Evolutionary conservation across 768 basidiomycete species (phyloP).

Genomic region (Steccherinum ochraceum): DNA sequence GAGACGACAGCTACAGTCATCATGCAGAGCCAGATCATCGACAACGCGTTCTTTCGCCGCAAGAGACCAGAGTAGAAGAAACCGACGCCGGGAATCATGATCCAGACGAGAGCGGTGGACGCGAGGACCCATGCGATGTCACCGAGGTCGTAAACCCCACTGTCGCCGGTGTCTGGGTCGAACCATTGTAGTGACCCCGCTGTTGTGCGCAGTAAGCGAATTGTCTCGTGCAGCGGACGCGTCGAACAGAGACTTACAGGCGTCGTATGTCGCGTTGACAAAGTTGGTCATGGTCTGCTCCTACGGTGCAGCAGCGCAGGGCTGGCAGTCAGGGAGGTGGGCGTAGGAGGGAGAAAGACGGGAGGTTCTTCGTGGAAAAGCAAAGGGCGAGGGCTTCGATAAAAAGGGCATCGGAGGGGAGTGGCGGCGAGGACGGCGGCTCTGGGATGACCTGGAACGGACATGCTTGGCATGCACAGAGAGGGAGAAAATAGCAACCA

Average conservation of each 20-base stretch:
- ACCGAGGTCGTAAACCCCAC: constrained; percentile 46
- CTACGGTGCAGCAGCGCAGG: neutral
- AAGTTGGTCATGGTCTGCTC: constrained; percentile 15
- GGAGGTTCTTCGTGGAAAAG: neutral
- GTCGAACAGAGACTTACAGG: constrained; percentile 24
- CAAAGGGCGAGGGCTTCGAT: neutral
- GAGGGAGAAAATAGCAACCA: too few species aligned
- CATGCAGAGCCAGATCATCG: constrained; percentile 81
- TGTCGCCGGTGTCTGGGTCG: constrained; percentile 15
- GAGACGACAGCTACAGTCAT: constrained; percentile 72
- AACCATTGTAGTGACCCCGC: constrained; percentile 33
- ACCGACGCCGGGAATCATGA: constrained; percentile 64
- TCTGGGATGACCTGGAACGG: too few species aligned
- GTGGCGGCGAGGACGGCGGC: neutral
- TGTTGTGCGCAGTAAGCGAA: constrained; percentile 10
- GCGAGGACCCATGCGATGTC: constrained; percentile 67
- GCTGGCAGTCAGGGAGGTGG: neutral
- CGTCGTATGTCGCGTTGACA: constrained; percentile 39
- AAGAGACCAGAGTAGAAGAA: constrained; percentile 90
- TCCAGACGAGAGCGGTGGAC: constrained; percentile 73
- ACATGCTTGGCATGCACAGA: too few species aligned
- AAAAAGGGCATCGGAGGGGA: neutral
- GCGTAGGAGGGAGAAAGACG: neutral
- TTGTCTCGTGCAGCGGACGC: neutral
- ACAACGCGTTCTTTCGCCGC: constrained; percentile 88